Evolutionary conservation across 192 early-diverging fungal species (phyloP).

Genomic region (Neocallimastix lanati): DNA sequence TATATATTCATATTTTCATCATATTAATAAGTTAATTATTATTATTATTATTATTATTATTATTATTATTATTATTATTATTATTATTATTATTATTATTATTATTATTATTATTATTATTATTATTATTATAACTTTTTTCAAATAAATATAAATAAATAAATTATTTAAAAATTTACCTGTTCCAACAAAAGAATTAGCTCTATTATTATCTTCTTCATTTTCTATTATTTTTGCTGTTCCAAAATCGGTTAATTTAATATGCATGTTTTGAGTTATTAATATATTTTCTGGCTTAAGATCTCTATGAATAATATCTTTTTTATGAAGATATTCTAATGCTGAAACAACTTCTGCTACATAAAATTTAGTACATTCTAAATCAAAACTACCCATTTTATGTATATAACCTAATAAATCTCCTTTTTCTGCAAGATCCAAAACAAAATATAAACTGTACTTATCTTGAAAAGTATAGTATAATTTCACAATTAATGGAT

Average conservation of each 20-base stretch:
- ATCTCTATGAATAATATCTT: too few species aligned
- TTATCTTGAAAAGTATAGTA: constrained; percentile 2
- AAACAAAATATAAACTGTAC: background rate
- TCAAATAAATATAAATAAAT: too few species aligned
- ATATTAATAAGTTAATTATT: too few species aligned
- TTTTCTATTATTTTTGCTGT: constrained; percentile 57
- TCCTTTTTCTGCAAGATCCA: constrained; percentile 1
- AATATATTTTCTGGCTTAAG: constrained; percentile 38
- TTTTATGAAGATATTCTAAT: too few species aligned
- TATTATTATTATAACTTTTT: too few species aligned
- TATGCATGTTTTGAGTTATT: constrained; percentile 72
- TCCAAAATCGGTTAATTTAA: constrained; percentile 93
- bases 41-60: too few species aligned
- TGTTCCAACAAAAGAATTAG: constrained; percentile 91
- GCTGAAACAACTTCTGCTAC: background rate
- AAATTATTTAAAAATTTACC: background rate
- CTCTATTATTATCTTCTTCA: constrained; percentile 16
- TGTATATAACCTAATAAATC: background rate
- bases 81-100: too few species aligned
- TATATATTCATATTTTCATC: too few species aligned
- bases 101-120: too few species aligned
- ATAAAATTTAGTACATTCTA: background rate
- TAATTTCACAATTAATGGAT: background rate
- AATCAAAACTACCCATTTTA: background rate
- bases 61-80: too few species aligned